These are phyloP conservation scores for Phragmites australis DNA, from an alignment of 176 grass and related monocot species.

Conservation along the genomic window DNA sequence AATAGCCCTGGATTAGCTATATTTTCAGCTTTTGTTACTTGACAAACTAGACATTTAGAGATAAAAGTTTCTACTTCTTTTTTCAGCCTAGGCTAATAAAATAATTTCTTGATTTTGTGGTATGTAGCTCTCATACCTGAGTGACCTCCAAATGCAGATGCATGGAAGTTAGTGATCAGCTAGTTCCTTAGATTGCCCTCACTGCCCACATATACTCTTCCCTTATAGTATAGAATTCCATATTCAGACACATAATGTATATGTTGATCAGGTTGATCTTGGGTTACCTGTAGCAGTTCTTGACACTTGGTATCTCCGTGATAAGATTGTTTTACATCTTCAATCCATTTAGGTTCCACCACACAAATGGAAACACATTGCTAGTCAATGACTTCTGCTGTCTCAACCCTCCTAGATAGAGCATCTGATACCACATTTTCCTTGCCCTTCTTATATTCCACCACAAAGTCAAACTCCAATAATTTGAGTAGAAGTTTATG, in stretches of 20 bases:
- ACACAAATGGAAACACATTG: background rate
- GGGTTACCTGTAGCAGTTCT: too few species aligned
- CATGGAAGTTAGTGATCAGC: background rate
- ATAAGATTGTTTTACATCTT: background rate
- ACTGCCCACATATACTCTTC: background rate
- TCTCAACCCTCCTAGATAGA: background rate
- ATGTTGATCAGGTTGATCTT: too few species aligned
- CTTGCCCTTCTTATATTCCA: background rate
- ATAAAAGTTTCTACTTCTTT: background rate
- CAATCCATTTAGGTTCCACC: background rate
- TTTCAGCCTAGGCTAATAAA: background rate
- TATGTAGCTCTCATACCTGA: background rate
- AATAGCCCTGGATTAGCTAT: background rate
- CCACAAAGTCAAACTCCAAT: background rate
- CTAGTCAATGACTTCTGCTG: too few species aligned
- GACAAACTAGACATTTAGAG: background rate
- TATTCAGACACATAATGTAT: too few species aligned
- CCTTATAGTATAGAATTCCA: background rate
- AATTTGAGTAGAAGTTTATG: background rate
- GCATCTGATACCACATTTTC: background rate
- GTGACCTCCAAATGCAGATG: background rate
- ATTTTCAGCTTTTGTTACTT: background rate
- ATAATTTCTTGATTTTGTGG: background rate
- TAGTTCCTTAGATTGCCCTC: background rate
- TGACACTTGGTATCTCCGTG: too few species aligned